Evolutionary conservation across 2,329 filamentous ascomycete species (phyloP), one percentile per base, ranked within the genome.

Genomic region (Eutypella sp.): DNA sequence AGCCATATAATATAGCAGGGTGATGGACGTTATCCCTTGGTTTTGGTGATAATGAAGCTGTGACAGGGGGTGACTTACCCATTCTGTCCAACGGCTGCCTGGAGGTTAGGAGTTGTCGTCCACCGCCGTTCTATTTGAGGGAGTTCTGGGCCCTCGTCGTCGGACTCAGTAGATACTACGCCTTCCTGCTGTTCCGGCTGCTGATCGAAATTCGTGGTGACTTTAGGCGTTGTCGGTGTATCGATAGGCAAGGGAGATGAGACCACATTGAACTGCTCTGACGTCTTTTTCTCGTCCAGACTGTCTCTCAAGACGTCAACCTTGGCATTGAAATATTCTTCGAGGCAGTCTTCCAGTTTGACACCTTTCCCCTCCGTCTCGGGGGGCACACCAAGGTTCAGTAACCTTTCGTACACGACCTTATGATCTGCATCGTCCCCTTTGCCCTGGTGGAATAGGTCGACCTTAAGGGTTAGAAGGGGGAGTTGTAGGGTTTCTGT

Each of bases 291-390:
- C 52, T 82, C 75, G 44, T 79, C 77, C 25, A 74, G 66, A 44
- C 75, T 78, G 47, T 92, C 86, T 43, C 92, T 79, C 54, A 86
- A 84, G 3, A 99, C 90, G 58, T 96, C 90, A 44, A 99, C 89
- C 46, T 83, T 79, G 47, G 91, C 91, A 66, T 97, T 96, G 75
- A 97, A 97, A 60, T 96, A 97, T 44, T 86, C 84, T 63, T 96
- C 91, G 16, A 99, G 69, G 57, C 92, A 97, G 54, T 95, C 87
- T 66, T 97, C 93, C 18, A 99, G 70, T 23, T 85, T 90, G 50
- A 96, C 77, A 3, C 78, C 75, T 47, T 81, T 82, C 20, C 82
- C 84, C 39, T 87, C 81, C 5, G 82, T 76, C 41, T 88, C 84
- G 1, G 84, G 75, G 0, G 89, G 88, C n/a, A 99, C 87, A 1